Evolutionary conservation across 2,329 filamentous ascomycete species (phyloP).

Genomic region (Colletotrichum sp.): DNA sequence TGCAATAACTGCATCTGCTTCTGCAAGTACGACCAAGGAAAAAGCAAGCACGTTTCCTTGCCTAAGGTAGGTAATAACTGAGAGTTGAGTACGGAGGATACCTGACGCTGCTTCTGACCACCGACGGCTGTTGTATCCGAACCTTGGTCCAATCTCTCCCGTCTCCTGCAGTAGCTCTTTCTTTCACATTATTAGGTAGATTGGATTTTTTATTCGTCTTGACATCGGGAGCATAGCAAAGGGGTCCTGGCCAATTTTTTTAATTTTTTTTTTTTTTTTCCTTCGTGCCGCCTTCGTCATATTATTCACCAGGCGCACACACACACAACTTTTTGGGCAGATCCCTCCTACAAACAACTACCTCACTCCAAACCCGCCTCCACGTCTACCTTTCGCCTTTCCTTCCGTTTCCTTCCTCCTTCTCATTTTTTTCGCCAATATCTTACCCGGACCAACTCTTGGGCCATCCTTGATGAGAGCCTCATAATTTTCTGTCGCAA

Average conservation of each 20-base stretch:
- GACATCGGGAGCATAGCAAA: conserved; percentile 4
- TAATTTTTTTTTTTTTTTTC: neutral
- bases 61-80: neutral
- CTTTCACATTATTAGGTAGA: neutral
- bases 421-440: neutral
- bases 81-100: neutral
- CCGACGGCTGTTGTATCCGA: neutral
- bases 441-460: neutral
- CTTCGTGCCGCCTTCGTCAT: neutral
- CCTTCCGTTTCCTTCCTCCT: neutral
- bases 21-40: neutral
- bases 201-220: neutral
- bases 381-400: neutral
- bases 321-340: neutral
- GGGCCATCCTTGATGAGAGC: neutral
- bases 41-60: neutral
- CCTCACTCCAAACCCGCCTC: neutral
- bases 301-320: neutral
- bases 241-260: neutral
- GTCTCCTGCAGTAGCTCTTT: neutral
- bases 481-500: neutral
- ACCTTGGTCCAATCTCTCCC: neutral
- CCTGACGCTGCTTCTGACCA: neutral
- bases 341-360: neutral
- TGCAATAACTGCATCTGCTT: neutral